Evolutionary conservation across 179 eudicot species (phyloP).

Genomic region (Drosera spatulata): DNA sequence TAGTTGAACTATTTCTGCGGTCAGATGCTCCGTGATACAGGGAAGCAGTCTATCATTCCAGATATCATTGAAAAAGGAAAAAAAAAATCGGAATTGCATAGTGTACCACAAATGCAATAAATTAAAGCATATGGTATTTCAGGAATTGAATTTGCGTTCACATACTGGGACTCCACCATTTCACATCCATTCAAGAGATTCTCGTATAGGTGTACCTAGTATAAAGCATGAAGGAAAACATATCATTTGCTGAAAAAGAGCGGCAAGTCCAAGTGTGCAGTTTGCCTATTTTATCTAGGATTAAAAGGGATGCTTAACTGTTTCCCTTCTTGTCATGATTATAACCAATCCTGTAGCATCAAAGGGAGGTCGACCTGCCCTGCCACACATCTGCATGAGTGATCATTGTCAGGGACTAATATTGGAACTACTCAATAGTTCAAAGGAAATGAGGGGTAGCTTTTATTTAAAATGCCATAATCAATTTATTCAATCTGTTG

Average conservation of each 20-base stretch:
- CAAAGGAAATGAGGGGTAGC: no score
- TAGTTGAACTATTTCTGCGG: constrained; percentile 94
- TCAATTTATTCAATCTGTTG: no score
- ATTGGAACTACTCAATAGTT: no score
- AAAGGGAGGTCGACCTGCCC: constrained; percentile 99
- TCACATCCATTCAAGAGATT: constrained; percentile 93
- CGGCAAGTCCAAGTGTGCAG: neutral
- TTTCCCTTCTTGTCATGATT: constrained; percentile 97
- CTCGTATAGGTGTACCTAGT: constrained; percentile 87
- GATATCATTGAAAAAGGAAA: no score
- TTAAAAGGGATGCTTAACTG: constrained; percentile 31
- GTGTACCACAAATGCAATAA: neutral
- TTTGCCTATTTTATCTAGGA: neutral
- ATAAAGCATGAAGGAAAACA: constrained; percentile 4
- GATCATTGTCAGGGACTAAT: no score
- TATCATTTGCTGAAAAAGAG: neutral
- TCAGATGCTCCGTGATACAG: constrained; percentile 89
- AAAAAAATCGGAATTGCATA: no score
- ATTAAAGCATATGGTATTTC: constrained; percentile 1
- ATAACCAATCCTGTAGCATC: constrained; percentile 95
- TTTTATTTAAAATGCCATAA: no score
- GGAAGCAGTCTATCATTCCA: constrained; percentile 52
- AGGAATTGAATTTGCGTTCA: neutral
- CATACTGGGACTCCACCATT: constrained; percentile 97
- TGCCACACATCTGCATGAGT: constrained; percentile 77